These are phyloP conservation scores for Eimeria maxima DNA, from an alignment of 169 alveolate species.

Conservation along the genomic window DNA sequence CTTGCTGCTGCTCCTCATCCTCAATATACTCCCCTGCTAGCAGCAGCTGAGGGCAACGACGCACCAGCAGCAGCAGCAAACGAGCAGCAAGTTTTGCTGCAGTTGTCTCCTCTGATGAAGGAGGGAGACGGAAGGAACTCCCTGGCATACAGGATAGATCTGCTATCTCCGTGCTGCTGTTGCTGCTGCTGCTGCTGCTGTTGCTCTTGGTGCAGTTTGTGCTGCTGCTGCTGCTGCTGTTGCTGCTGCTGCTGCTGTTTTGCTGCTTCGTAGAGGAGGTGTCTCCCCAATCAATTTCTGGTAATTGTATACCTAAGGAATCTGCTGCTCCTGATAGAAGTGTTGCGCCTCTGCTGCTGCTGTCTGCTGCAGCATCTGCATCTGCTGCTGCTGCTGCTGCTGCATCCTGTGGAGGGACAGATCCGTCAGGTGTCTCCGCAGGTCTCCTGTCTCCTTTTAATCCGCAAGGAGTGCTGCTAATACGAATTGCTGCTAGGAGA, in stretches of 20 bases:
- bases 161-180: neutral
- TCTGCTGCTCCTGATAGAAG: conserved; percentile 43
- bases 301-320: neutral
- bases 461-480: conserved; percentile 43
- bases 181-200: conserved; percentile 64
- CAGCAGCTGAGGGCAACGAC: too few species aligned
- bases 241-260: conserved; percentile 50
- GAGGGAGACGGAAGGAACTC: too few species aligned
- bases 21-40: neutral
- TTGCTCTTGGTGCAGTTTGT: conserved; percentile 13
- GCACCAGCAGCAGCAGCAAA: too few species aligned
- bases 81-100: too few species aligned
- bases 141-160: neutral
- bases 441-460: neutral
- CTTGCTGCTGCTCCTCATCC: conserved; percentile 15
- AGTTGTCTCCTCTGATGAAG: too few species aligned
- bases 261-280: neutral
- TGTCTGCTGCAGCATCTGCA: neutral
- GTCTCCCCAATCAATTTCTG: too few species aligned
- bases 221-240: conserved; percentile 73
- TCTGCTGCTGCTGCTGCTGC: conserved; percentile 45
- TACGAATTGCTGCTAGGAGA: conserved; percentile 13
- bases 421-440: conserved; percentile 29
- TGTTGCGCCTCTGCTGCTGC: neutral
- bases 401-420: neutral